Evolutionary conservation across 164 flowering plant species (phyloP), one percentile per base, ranked within the genome.

Genomic region (Aristolochia californica): DNA sequence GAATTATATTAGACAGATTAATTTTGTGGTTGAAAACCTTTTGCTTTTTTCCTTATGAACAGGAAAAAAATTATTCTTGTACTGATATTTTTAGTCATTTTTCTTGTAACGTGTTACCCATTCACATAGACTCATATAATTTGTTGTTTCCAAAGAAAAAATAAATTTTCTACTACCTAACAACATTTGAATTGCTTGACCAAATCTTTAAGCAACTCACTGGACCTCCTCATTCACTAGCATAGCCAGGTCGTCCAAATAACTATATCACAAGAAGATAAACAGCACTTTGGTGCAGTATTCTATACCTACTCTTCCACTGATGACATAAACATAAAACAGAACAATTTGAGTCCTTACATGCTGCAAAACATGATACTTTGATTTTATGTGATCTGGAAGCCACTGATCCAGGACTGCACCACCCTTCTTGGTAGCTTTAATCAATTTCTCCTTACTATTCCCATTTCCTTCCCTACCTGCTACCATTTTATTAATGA

Each of bases 371-470:
- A 91, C 91, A 75, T 88, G 96, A 72, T 83, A 86, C 0, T 71
- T 67, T 27, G 76, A 56, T 75, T 88, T 91, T 27, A 88, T 75
- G 14, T 83, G 62, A 59, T 91, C 98, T 0, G 98, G 83, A 43
- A 91, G 75, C 77, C 83, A 82, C 44, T 78, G 87, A 64, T 91
- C 98, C 76, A 88, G 68, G 11, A 88, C 87, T 0, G 91, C 93
- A 21, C 78, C 75, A 43, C 95, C 95, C 67, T 91, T 91, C 76
- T 81, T 81, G 2, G 78, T 78, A 4, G 79, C 77, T n/a, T 63
- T 75, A 20, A 81, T 74, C 52, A 71, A 30, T 63, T 78, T 76
- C 68, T 73, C 75, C 59, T 73, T 53, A 65, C 67, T 64, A 43
- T 15, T 26, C 30, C 25, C 82, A 43, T 69, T 54, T 17, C 30